These are phyloP conservation scores for Myxozyma neglecta DNA, from an alignment of 805 yeast genomes.

Conservation along the genomic window DNA sequence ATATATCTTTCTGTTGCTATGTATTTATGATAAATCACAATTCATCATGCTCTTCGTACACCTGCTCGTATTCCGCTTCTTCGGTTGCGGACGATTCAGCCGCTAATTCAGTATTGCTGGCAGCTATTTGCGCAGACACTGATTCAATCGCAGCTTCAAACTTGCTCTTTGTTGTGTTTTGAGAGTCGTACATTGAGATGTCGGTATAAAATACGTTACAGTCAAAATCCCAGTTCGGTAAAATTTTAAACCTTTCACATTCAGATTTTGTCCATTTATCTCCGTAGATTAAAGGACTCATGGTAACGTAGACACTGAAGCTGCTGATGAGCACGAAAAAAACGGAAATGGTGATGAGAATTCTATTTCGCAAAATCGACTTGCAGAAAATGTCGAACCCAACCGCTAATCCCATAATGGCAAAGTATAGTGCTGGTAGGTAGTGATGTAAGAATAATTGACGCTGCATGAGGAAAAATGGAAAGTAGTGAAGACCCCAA, in stretches of 20 bases:
- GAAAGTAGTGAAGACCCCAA: constrained; percentile 87
- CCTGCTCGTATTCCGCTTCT: constrained; percentile 1
- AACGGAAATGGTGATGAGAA: constrained; percentile 49
- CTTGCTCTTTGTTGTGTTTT: background rate
- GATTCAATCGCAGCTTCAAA: constrained; percentile 1
- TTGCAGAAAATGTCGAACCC: constrained; percentile 41
- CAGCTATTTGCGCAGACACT: background rate
- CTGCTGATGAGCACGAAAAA: constrained; percentile 52
- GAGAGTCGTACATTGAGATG: constrained; percentile 1
- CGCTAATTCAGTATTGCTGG: background rate
- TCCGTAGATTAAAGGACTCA: constrained; percentile 77
- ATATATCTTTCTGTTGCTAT: background rate
- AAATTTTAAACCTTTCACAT: constrained; percentile 62
- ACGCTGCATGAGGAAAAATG: constrained; percentile 88
- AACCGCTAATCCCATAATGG: constrained; percentile 73
- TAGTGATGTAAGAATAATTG: constrained; percentile 94
- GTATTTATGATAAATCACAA: background rate
- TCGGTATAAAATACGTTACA: constrained; percentile 56
- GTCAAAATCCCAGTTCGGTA: constrained; percentile 83
- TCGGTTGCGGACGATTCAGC: constrained; percentile 1
- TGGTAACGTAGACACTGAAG: constrained; percentile 55
- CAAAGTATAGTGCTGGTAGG: constrained; percentile 88
- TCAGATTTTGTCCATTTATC: constrained; percentile 69
- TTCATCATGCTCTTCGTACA: constrained; percentile 6
- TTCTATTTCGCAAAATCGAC: constrained; percentile 43